Evolutionary conservation across 331 rosid species (phyloP).

Genomic region (Rhamnella rubrinervis): DNA sequence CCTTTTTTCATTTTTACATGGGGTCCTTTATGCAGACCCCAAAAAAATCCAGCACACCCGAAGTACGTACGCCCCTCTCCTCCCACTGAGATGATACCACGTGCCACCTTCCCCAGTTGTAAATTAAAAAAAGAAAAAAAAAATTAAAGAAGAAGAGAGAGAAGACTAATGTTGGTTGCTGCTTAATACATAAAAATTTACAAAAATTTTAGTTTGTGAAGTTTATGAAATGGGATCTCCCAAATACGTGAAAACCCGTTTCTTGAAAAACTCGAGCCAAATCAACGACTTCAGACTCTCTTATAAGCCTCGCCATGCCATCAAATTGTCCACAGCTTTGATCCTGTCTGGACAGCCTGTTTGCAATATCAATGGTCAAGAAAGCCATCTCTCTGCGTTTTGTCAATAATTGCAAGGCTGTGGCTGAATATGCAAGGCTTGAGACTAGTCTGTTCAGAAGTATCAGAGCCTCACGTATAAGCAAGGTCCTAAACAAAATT

Average conservation of each 20-base stretch:
- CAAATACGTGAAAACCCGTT: constrained; percentile 60
- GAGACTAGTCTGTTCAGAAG: constrained; percentile 84
- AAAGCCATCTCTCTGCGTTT: constrained; percentile 71
- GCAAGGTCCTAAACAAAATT: constrained; percentile 61
- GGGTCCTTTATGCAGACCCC: too few species aligned
- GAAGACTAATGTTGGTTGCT: too few species aligned
- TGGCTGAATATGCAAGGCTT: constrained; percentile 54
- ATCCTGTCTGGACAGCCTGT: constrained; percentile 56
- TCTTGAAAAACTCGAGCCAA: constrained; percentile 67
- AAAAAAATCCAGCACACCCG: too few species aligned
- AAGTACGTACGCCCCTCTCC: too few species aligned
- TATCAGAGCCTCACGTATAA: constrained; percentile 81
- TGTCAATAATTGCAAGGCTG: constrained; percentile 47
- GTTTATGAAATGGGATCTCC: constrained; percentile 43
- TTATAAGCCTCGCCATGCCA: constrained; percentile 38
- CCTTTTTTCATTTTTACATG: too few species aligned
- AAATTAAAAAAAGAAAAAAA: too few species aligned
- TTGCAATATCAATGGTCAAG: constrained; percentile 63
- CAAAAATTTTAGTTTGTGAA: constrained; percentile 19
- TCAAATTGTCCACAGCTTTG: constrained; percentile 30
- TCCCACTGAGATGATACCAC: too few species aligned
- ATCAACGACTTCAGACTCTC: constrained; percentile 68
- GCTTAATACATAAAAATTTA: constrained; percentile 11
- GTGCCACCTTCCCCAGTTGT: too few species aligned
- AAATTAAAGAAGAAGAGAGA: too few species aligned